A percentile compares a stretch with the other conserved stretches of the same genome.
Evolutionary conservation across 768 basidiomycete genomes (phyloP).

Genomic region (Vararia minispora): DNA sequence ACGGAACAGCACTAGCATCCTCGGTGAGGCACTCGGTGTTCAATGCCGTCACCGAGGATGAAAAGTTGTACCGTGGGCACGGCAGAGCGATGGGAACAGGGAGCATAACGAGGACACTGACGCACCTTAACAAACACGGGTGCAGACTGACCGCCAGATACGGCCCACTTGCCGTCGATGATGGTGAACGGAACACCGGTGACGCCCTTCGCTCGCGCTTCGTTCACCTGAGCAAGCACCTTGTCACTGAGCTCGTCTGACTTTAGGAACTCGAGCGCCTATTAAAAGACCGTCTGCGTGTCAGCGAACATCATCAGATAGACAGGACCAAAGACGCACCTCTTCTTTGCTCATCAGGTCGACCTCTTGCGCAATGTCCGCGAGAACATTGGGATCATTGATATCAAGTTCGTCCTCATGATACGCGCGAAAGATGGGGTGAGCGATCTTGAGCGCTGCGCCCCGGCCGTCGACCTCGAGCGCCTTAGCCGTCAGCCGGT

Average conservation of each 20-base stretch:
- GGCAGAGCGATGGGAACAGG: too few species aligned
- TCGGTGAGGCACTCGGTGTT: too few species aligned
- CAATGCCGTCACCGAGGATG: too few species aligned
- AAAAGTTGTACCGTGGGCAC: too few species aligned
- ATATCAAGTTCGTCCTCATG: constrained; percentile 58
- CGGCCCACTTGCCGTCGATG: constrained; percentile 69
- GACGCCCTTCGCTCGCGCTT: constrained; percentile 56
- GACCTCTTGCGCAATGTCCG: constrained; percentile 41
- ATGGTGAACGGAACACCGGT: constrained; percentile 74
- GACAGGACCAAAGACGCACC: constrained; percentile 27
- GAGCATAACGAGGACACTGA: too few species aligned
- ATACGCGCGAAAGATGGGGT: constrained; percentile 53
- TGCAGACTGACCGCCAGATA: constrained; percentile 62
- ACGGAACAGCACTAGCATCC: too few species aligned
- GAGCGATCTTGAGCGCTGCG: constrained; percentile 45
- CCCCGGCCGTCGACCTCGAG: constrained; percentile 48
- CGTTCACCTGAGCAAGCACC: constrained; percentile 48
- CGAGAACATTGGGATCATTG: constrained; percentile 44
- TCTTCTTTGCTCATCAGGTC: constrained; percentile 49
- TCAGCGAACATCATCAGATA: constrained; percentile 7
- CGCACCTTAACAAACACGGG: constrained; percentile 61
- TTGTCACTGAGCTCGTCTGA: constrained; percentile 57
- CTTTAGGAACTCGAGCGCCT: constrained; percentile 56
- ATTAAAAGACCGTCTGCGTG: constrained; percentile 7
- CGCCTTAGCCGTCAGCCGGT: constrained; percentile 63